Conservation (phyloP, 2,329 filamentous ascomycete species). For the Fusarium sp. region DNA sequence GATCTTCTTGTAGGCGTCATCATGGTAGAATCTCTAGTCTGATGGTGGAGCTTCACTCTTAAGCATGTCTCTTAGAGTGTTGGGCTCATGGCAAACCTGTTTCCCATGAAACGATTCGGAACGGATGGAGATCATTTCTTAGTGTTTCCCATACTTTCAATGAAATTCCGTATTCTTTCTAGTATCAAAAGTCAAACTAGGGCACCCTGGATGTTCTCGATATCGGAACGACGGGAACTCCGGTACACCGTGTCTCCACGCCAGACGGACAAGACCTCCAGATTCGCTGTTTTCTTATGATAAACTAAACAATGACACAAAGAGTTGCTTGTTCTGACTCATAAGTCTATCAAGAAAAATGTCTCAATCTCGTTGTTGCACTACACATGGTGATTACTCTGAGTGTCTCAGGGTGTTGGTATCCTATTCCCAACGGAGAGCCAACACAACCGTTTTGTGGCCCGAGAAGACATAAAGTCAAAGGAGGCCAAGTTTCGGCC, state of each 20-base stretch:
- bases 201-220: neutral
- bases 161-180: neutral
- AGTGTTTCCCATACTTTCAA: rapidly evolving
- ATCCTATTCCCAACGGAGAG: neutral
- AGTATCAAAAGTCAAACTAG: neutral
- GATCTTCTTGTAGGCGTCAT: neutral
- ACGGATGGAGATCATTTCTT: neutral
- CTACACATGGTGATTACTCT: neutral
- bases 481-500: neutral
- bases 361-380: rapidly evolving
- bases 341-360: neutral
- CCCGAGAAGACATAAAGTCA: neutral
- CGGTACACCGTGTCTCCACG: neutral
- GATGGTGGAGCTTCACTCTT: neutral
- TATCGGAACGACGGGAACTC: neutral
- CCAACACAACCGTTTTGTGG: neutral
- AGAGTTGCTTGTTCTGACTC: neutral
- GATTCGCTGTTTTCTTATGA: neutral
- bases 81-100: conserved; percentile 1
- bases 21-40: neutral
- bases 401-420: conserved; percentile 4
- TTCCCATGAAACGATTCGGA: neutral
- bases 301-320: neutral
- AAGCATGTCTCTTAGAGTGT: neutral
- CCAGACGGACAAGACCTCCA: neutral